phyloP scores from a whole-genome alignment of 768 basidiomycete species.

The Suillus alpinus region DNA sequence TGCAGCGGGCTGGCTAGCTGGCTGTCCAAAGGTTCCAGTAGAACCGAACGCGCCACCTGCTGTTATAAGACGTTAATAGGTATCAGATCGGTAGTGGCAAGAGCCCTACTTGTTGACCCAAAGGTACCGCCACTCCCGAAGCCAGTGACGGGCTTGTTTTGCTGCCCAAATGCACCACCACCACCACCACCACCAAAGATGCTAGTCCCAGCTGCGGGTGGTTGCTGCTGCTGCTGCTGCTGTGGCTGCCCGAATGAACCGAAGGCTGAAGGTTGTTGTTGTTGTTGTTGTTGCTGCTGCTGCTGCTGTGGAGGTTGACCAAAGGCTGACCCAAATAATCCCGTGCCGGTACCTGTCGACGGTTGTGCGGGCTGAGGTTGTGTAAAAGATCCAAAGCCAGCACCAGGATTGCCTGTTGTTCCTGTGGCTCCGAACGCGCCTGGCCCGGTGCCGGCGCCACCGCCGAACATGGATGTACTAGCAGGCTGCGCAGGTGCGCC shows the following conservation, averaged over 20 bases:
- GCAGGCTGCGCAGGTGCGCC: constrained; percentile 25
- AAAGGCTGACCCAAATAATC: constrained; percentile 46
- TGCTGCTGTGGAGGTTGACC: constrained; percentile 30
- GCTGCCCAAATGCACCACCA: constrained; percentile 28
- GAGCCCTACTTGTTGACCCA: constrained; percentile 22
- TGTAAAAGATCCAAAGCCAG: constrained; percentile 31
- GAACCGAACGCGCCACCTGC: constrained; percentile 20
- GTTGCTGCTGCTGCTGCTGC: constrained; percentile 34
- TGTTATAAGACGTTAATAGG: constrained; percentile 8
- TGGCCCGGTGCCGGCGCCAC: constrained; percentile 11
- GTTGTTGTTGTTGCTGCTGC: constrained; percentile 36
- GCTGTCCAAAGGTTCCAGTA: constrained; percentile 26
- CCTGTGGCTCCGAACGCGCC: constrained; percentile 20
- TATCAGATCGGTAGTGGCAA: background rate
- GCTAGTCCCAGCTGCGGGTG: constrained; percentile 24
- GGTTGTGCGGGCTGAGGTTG: constrained; percentile 39
- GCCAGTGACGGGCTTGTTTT: constrained; percentile 29
- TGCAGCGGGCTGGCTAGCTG: constrained; percentile 20
- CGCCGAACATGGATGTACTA: constrained; percentile 30
- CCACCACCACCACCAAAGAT: constrained; percentile 34
- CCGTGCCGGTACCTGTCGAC: constrained; percentile 33
- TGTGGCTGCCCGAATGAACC: constrained; percentile 53
- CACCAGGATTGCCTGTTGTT: constrained; percentile 24
- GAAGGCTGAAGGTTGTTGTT: constrained; percentile 40
- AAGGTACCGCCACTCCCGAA: constrained; percentile 23